phyloP scores from a whole-genome alignment of 2,329 filamentous ascomycete genomes.

The Trichoderma brevicompactum region DNA sequence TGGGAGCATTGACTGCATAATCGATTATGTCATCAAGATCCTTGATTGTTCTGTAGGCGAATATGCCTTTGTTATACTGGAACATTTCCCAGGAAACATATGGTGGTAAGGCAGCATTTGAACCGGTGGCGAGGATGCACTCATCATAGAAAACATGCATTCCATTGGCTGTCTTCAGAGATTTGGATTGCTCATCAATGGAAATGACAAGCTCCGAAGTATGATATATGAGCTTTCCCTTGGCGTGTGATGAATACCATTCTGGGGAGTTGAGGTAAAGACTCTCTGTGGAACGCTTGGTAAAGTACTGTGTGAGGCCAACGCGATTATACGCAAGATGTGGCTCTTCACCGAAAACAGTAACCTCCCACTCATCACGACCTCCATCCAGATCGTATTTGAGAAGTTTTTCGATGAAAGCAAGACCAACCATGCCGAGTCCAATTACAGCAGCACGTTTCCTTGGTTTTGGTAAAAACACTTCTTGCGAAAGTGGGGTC shows the following conservation, averaged over 20 bases:
- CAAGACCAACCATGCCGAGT: slow-evolving; percentile 88
- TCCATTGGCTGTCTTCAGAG: slow-evolving; percentile 71
- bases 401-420: slow-evolving; percentile 87
- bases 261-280: slow-evolving; percentile 84
- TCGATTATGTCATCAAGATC: slow-evolving; percentile 78
- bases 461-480: background rate
- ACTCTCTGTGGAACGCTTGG: slow-evolving; percentile 81
- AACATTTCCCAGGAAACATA: slow-evolving; percentile 65
- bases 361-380: slow-evolving; percentile 70
- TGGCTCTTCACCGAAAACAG: slow-evolving; percentile 85
- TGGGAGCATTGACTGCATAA: slow-evolving; percentile 69
- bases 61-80: slow-evolving; percentile 79
- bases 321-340: slow-evolving; percentile 92
- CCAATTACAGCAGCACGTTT: slow-evolving; percentile 74
- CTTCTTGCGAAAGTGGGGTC: background rate
- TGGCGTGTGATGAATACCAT: slow-evolving; percentile 59
- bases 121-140: slow-evolving; percentile 83
- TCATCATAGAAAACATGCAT: slow-evolving; percentile 75
- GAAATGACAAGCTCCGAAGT: slow-evolving; percentile 50
- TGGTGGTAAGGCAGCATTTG: slow-evolving; percentile 73
- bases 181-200: slow-evolving; percentile 66
- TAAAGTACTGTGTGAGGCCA: slow-evolving; percentile 85
- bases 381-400: slow-evolving; percentile 77
- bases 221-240: slow-evolving; percentile 15
- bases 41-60: slow-evolving; percentile 85